These are phyloP conservation scores for Psilocybe tampanensis DNA, from an alignment of 768 basidiomycete genomes.

Conservation along the genomic window DNA sequence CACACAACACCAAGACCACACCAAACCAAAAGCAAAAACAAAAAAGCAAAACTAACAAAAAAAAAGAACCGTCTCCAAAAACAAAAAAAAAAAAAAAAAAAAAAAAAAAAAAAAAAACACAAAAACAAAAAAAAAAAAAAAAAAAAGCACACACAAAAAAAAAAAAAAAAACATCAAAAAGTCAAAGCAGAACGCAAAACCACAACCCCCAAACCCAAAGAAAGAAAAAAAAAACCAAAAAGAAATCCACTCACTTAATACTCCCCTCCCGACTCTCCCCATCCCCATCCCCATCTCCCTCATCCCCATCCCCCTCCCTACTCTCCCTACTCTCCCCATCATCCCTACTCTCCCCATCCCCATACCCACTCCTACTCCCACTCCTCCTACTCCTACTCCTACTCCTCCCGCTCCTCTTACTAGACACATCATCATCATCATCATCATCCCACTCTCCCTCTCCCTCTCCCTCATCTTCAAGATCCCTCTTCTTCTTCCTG, in stretches of 20 bases:
- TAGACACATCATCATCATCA: background rate
- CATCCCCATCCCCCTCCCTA: slow-evolving; percentile 3
- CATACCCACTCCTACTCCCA: background rate
- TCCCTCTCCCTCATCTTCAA: background rate
- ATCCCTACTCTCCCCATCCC: background rate
- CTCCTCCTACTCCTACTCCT: background rate
- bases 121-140: background rate
- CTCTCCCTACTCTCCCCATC: background rate
- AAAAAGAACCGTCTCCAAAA: too few relatives aligned
- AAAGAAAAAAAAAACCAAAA: background rate
- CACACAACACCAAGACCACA: too few relatives aligned
- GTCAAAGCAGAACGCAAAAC: background rate
- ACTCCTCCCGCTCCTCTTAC: background rate
- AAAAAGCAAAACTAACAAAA: too few relatives aligned
- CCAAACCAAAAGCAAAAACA: too few relatives aligned
- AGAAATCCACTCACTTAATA: slow-evolving; percentile 21
- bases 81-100: too few relatives aligned
- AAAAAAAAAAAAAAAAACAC: background rate
- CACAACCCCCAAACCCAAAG: background rate
- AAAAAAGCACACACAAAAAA: background rate
- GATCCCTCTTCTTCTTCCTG: too few relatives aligned
- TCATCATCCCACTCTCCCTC: background rate
- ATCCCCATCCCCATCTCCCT: slow-evolving; percentile 7
- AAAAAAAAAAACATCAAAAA: background rate
- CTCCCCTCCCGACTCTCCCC: slow-evolving; percentile 17